These are phyloP conservation scores for Hylodesmum podocarpum DNA, from an alignment of 306 rosid species.

Conservation along the genomic window DNA sequence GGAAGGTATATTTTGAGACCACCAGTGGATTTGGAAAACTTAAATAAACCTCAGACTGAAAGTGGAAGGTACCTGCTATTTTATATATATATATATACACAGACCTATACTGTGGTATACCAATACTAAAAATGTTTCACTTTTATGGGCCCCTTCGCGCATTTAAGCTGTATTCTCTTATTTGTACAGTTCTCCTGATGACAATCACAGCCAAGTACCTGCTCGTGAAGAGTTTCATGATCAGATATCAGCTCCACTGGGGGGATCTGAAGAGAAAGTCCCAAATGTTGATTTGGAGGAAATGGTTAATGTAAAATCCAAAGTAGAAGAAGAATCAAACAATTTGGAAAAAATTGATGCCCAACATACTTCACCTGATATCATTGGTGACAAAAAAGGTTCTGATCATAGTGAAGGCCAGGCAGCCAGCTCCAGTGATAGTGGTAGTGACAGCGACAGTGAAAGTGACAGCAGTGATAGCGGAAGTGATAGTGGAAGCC, in stretches of 20 bases:
- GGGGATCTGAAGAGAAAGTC: constrained; percentile 53
- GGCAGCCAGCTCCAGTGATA: constrained; percentile 78
- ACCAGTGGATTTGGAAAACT: constrained; percentile 61
- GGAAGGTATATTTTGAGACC: constrained; percentile 76
- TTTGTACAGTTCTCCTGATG: constrained; percentile 77
- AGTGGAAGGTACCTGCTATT: constrained; percentile 69
- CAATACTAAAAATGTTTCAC: neutral
- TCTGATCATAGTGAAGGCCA: constrained; percentile 70
- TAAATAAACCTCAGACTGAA: constrained; percentile 65
- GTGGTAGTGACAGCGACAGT: constrained; percentile 87
- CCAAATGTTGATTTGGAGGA: constrained; percentile 52
- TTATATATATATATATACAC: too few relatives aligned
- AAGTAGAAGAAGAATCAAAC: constrained; percentile 56
- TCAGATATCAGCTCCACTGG: constrained; percentile 53
- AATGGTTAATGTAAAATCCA: constrained; percentile 40
- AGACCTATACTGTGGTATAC: constrained; percentile 7
- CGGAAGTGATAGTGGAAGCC: constrained; percentile 89
- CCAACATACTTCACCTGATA: constrained; percentile 64
- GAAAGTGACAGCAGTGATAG: constrained; percentile 90
- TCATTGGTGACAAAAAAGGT: constrained; percentile 56
- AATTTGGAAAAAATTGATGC: constrained; percentile 46
- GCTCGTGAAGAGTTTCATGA: constrained; percentile 56
- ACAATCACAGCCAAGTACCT: constrained; percentile 51
- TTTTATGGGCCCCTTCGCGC: constrained; percentile 23
- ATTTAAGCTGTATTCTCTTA: constrained; percentile 9